Conservation (phyloP, 768 basidiomycete genomes). For the Phylloporus scabripes region DNA sequence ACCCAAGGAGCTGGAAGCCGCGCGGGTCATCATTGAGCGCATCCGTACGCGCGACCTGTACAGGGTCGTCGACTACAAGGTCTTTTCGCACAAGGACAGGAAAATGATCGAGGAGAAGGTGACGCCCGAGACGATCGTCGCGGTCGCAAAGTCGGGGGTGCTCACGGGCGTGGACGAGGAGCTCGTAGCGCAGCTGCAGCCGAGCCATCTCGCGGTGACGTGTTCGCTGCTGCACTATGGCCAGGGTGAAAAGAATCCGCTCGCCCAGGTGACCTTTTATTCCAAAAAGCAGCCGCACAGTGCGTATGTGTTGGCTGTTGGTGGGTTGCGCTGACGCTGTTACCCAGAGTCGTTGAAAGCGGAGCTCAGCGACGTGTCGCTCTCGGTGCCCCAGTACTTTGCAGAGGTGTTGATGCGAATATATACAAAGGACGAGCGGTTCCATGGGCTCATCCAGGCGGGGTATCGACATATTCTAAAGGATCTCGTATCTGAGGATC, state of each 20-base stretch:
- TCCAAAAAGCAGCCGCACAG: constrained; percentile 57
- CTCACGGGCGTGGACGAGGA: constrained; percentile 23
- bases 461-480: constrained; percentile 51
- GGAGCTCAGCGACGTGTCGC: constrained; percentile 54
- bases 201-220: constrained; percentile 58
- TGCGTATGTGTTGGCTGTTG: constrained; percentile 26
- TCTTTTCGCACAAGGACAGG: constrained; percentile 34
- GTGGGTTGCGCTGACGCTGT: neutral
- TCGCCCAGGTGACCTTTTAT: constrained; percentile 69
- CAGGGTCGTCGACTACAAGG: constrained; percentile 61
- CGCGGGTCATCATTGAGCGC: constrained; percentile 58
- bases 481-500: constrained; percentile 10
- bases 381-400: constrained; percentile 58
- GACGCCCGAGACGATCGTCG: constrained; percentile 41
- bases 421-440: constrained; percentile 58
- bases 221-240: constrained; percentile 70
- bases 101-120: constrained; percentile 23
- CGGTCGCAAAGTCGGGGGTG: constrained; percentile 31
- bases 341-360: constrained; percentile 38
- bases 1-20: constrained; percentile 49
- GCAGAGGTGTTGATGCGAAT: constrained; percentile 66
- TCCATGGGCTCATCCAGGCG: constrained; percentile 58
- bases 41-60: constrained; percentile 64
- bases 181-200: constrained; percentile 33
- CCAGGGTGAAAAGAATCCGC: constrained; percentile 63